Conservation (phyloP, 1,284 basidiomycete species). For the Cutaneotrichosporon sp. region DNA sequence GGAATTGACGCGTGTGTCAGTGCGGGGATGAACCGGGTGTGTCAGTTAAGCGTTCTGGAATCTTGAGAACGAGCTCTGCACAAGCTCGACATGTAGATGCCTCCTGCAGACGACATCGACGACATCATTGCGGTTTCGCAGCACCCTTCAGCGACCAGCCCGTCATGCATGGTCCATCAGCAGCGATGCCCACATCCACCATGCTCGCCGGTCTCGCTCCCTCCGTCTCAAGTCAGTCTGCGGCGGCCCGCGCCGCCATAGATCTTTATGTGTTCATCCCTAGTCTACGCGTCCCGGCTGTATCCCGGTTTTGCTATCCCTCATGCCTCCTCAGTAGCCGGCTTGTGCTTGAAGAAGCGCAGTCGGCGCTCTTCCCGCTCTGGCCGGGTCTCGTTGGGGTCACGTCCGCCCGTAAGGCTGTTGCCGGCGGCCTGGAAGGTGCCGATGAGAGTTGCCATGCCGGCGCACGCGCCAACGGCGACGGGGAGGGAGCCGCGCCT, state of each 20-base stretch:
- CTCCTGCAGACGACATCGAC: no score
- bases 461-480: conserved; percentile 72
- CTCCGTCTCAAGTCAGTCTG: not conserved
- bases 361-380: conserved; percentile 50
- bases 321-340: conserved; percentile 27
- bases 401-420: conserved; percentile 40
- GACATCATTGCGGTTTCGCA: no score
- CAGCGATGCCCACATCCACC: no score
- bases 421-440: conserved; percentile 75
- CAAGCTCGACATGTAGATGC: no score
- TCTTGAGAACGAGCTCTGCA: no score
- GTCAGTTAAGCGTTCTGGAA: no score
- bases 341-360: conserved; percentile 52
- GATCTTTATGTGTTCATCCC: conserved; percentile 14
- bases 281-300: conserved; percentile 17
- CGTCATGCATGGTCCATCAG: no score
- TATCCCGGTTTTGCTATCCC: conserved; percentile 2
- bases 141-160: no score
- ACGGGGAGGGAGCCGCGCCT: conserved; percentile 77
- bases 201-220: not conserved
- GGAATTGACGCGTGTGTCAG: no score
- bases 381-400: conserved; percentile 41
- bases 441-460: conserved; percentile 74
- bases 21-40: no score
- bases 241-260: not conserved